These are phyloP conservation scores for Nigrospora oryzae DNA, from an alignment of 2,329 filamentous ascomycete species.

Conservation along the genomic window DNA sequence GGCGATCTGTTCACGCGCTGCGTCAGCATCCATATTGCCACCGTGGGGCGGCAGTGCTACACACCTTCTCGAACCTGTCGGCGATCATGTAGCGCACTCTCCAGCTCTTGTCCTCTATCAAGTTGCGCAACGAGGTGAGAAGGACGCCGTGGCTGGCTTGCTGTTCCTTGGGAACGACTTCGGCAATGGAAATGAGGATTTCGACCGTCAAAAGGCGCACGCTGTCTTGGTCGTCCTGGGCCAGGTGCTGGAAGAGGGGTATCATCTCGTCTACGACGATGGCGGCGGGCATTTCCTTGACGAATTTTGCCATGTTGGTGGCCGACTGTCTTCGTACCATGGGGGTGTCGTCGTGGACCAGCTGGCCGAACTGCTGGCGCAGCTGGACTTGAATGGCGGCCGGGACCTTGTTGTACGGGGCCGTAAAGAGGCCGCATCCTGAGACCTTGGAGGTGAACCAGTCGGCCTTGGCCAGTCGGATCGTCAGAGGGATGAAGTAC, in stretches of 20 bases:
- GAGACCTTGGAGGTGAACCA: constrained; percentile 99
- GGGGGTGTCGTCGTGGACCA: constrained; percentile 96
- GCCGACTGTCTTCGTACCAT: constrained; percentile 98
- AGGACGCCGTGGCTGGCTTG: constrained; percentile 93
- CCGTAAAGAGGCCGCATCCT: constrained; percentile 88
- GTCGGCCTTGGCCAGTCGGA: constrained; percentile 96
- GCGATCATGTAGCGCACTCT: constrained; percentile 98
- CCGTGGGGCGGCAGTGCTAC: constrained; percentile 2
- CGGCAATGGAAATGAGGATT: constrained; percentile 90
- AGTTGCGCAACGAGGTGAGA: constrained; percentile 77
- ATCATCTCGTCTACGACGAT: constrained; percentile 99
- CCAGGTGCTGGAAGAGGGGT: constrained; percentile 93
- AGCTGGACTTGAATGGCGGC: constrained; percentile 83
- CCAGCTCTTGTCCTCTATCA: constrained; percentile 99
- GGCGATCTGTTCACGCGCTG: constrained; percentile 59
- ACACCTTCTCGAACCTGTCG: constrained; percentile 92
- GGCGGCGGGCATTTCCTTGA: constrained; percentile 88
- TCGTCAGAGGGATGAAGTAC: constrained; percentile 90
- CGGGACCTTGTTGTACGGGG: constrained; percentile 86
- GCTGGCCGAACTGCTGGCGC: constrained; percentile 80
- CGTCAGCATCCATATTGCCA: constrained; percentile 4
- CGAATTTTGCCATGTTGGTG: constrained; percentile 93
- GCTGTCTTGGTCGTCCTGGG: constrained; percentile 94
- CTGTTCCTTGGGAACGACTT: constrained; percentile 96
- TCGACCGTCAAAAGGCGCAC: constrained; percentile 93